phyloP scores from a whole-genome alignment of 352 stramenopile genomes.

The Discostella stelligera region DNA sequence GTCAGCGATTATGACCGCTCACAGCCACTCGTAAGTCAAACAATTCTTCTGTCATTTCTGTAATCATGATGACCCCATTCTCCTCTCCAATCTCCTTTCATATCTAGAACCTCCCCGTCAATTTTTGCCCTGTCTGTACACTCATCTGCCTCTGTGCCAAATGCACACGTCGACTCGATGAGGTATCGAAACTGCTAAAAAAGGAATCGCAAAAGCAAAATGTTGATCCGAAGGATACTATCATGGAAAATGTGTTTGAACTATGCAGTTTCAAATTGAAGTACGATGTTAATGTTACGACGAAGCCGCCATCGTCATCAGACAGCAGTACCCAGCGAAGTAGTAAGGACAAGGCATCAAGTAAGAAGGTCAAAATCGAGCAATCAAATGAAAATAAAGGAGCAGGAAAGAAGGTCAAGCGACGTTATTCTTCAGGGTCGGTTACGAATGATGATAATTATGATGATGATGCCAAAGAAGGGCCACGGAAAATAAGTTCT shows the following conservation, averaged over 20 bases:
- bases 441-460: neutral
- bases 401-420: conserved; percentile 2
- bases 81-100: neutral
- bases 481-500: neutral
- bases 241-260: conserved; percentile 26
- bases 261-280: conserved; percentile 24
- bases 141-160: conserved; percentile 62
- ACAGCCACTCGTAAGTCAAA: conserved; percentile 9
- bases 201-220: conserved; percentile 41
- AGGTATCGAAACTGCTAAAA: conserved; percentile 46
- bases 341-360: conserved; percentile 12
- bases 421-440: neutral
- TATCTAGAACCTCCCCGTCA: conserved; percentile 28
- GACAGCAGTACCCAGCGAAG: neutral
- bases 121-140: conserved; percentile 71
- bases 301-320: neutral
- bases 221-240: conserved; percentile 33
- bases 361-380: conserved; percentile 7
- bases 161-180: conserved; percentile 56
- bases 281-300: neutral
- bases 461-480: neutral
- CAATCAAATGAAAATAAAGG: neutral
- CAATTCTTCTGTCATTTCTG: neutral
- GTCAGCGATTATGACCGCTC: conserved; percentile 33
- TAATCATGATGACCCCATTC: neutral